phyloP scores from a whole-genome alignment of 1,139 yeast genomes.

The Geotrichum candidum region DNA sequence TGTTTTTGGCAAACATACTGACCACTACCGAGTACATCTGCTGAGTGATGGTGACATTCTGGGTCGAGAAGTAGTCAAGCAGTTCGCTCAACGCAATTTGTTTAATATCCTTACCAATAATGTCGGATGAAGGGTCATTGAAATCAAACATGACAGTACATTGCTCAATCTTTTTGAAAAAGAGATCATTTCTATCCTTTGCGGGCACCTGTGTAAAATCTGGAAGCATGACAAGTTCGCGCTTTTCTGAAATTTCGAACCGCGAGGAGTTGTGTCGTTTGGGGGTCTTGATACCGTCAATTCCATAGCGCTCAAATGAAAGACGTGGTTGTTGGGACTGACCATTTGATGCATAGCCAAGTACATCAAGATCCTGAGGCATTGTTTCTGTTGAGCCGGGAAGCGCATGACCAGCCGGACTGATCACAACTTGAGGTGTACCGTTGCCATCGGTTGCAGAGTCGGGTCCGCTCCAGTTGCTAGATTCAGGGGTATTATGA shows the following conservation, averaged over 20 bases:
- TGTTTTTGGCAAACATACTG: conserved; percentile 79
- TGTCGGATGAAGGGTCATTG: conserved; percentile 85
- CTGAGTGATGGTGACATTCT: conserved; percentile 75
- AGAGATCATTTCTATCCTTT: conserved; percentile 75
- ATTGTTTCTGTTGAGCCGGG: conserved; percentile 38
- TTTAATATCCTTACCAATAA: conserved; percentile 89
- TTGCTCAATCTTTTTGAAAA: conserved; percentile 85
- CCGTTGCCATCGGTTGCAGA: not conserved
- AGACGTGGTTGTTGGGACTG: conserved; percentile 22
- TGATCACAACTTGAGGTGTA: conserved; percentile 14
- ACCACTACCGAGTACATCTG: conserved; percentile 88
- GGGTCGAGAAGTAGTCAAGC: conserved; percentile 77
- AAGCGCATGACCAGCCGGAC: conserved; percentile 26
- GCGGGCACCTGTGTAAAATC: conserved; percentile 85
- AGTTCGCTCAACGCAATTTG: conserved; percentile 81
- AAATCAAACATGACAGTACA: conserved; percentile 94
- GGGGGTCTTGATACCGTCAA: conserved; percentile 69
- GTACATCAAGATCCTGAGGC: conserved; percentile 36
- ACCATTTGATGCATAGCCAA: conserved; percentile 18
- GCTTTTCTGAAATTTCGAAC: conserved; percentile 68
- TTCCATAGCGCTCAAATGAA: conserved; percentile 39
- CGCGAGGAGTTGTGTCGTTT: conserved; percentile 91
- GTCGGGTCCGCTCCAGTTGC: not conserved
- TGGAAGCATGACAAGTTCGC: conserved; percentile 78
- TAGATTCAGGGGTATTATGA: not conserved